Conservation (phyloP, 306 rosid species). For the Sicyos edulis region DNA sequence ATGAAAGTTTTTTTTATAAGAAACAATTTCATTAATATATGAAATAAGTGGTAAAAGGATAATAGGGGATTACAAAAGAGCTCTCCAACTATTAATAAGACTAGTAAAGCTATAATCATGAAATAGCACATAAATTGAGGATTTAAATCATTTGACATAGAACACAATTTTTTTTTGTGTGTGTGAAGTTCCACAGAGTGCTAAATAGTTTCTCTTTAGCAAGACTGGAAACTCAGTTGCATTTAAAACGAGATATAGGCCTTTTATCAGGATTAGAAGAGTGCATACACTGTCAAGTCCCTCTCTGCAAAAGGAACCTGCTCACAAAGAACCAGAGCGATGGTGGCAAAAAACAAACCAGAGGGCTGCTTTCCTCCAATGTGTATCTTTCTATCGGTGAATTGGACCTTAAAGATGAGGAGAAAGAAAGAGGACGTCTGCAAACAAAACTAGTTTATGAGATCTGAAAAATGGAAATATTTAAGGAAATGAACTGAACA, state of each 20-base stretch:
- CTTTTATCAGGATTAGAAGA: slow-evolving; percentile 25
- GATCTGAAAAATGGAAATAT: background rate
- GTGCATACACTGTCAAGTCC: slow-evolving; percentile 67
- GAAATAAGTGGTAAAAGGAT: too few relatives aligned
- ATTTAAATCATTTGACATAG: background rate
- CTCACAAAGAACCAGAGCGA: slow-evolving; percentile 70
- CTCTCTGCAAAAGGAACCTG: slow-evolving; percentile 69
- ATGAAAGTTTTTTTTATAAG: too few relatives aligned
- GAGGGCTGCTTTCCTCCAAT: slow-evolving; percentile 90
- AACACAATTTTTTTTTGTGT: too few relatives aligned
- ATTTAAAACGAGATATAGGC: slow-evolving; percentile 19
- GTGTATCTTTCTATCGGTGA: slow-evolving; percentile 64
- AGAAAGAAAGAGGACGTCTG: slow-evolving; percentile 88
- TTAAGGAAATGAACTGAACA: background rate
- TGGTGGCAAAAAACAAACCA: slow-evolving; percentile 61
- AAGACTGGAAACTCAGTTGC: slow-evolving; percentile 23
- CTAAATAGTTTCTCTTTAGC: slow-evolving; percentile 19
- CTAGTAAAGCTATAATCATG: too few relatives aligned
- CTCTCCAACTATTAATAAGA: too few relatives aligned
- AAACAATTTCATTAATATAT: too few relatives aligned
- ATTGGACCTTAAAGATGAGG: slow-evolving; percentile 80
- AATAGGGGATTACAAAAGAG: too few relatives aligned
- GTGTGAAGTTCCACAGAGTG: background rate
- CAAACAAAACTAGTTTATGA: slow-evolving; percentile 28
- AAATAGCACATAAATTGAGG: background rate